phyloP scores from a whole-genome alignment of 1,139 yeast genomes.

The Debaryomyces sp. region DNA sequence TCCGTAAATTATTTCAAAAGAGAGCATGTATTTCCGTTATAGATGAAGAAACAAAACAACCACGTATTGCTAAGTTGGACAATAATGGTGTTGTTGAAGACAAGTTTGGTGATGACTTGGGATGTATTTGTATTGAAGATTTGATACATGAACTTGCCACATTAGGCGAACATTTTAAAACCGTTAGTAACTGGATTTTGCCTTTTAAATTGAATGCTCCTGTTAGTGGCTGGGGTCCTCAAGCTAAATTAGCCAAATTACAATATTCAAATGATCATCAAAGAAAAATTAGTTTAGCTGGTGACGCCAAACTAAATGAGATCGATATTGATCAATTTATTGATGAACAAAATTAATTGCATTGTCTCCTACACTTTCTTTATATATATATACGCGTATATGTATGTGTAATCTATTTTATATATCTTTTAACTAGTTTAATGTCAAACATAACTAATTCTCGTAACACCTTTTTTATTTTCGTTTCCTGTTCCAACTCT shows the following conservation, averaged over 20 bases:
- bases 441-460: not conserved
- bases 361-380: slow-evolving; percentile 1
- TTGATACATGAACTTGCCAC: slow-evolving; percentile 68
- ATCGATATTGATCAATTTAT: slow-evolving; percentile 71
- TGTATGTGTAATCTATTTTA: not conserved
- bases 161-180: slow-evolving; percentile 64
- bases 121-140: slow-evolving; percentile 79
- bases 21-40: slow-evolving; percentile 60
- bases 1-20: slow-evolving; percentile 73
- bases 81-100: slow-evolving; percentile 78
- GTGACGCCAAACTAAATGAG: slow-evolving; percentile 65
- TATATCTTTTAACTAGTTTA: not conserved
- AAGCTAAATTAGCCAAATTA: slow-evolving; percentile 55
- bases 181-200: slow-evolving; percentile 59
- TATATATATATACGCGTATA: slow-evolving; percentile 1
- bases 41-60: slow-evolving; percentile 30
- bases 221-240: slow-evolving; percentile 71
- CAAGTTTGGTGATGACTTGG: slow-evolving; percentile 61
- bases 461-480: not conserved
- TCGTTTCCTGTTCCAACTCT: not conserved
- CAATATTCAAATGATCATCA: slow-evolving; percentile 47
- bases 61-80: slow-evolving; percentile 51
- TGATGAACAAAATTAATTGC: slow-evolving; percentile 55
- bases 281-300: slow-evolving; percentile 57
- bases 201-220: slow-evolving; percentile 75